Percentiles rank a stretch among this genome's conserved stretches.
phyloP scores from a whole-genome alignment of 1,139 yeast genomes.

The Yamadazyma triangularis region DNA sequence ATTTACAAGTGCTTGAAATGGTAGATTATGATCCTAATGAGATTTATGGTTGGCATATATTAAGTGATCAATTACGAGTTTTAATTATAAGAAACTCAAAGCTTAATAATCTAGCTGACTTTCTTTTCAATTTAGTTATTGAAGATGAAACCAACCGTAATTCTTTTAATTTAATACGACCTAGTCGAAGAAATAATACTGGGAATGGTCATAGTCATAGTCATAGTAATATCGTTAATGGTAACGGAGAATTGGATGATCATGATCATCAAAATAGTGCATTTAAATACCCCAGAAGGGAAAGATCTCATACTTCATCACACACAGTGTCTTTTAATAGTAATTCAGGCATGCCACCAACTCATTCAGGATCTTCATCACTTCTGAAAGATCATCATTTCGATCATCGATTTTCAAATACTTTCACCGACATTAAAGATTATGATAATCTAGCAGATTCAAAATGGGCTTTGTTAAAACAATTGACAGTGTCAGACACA shows the following conservation, averaged over 20 bases:
- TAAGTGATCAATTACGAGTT: slow-evolving; percentile 54
- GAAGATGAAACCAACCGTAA: slow-evolving; percentile 52
- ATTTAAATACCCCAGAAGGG: slow-evolving; percentile 22
- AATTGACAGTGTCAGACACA: slow-evolving; percentile 54
- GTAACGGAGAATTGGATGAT: slow-evolving; percentile 4
- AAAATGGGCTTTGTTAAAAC: slow-evolving; percentile 54
- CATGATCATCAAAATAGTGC: slow-evolving; percentile 15
- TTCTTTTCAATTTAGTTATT: slow-evolving; percentile 46
- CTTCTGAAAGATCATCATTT: neutral
- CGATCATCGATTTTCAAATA: neutral
- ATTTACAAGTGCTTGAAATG: slow-evolving; percentile 57
- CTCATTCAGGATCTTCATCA: neutral
- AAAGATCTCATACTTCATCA: slow-evolving; percentile 16
- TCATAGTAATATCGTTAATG: slow-evolving; percentile 4
- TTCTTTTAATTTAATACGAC: slow-evolving; percentile 23
- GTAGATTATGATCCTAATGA: slow-evolving; percentile 61
- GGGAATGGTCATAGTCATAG: slow-evolving; percentile 8
- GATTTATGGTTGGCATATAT: slow-evolving; percentile 58
- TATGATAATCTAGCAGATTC: slow-evolving; percentile 23
- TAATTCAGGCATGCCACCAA: too few relatives aligned
- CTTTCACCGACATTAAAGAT: neutral
- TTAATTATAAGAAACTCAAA: slow-evolving; percentile 50
- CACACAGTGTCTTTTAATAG: neutral
- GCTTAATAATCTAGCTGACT: slow-evolving; percentile 47
- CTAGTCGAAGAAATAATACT: slow-evolving; percentile 9